A percentile compares a stretch with the other conserved stretches of the same genome.
Evolutionary conservation across 2,329 filamentous ascomycete genomes (phyloP).

Genomic region (Verticillium nubilum): DNA sequence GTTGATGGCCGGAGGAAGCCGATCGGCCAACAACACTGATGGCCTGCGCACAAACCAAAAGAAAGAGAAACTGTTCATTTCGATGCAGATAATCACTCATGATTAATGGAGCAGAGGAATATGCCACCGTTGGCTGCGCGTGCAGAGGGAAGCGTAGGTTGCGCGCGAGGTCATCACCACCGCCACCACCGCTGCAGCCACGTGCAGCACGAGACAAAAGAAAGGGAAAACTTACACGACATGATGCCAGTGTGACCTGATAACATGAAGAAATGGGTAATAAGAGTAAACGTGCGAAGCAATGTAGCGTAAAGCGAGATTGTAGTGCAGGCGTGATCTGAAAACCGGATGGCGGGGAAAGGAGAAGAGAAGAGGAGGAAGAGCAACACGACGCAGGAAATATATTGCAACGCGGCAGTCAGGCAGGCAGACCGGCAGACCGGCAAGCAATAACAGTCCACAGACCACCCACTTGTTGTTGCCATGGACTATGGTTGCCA

Average conservation of each 20-base stretch:
- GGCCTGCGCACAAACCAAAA: too few species aligned
- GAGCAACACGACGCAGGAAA: neutral
- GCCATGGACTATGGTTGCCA: neutral
- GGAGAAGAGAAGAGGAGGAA: neutral
- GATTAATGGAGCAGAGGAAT: neutral
- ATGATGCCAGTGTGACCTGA: neutral
- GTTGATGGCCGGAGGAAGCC: too few species aligned
- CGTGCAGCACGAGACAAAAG: neutral
- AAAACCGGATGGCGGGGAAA: neutral
- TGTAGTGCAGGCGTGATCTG: neutral
- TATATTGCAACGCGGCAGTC: neutral
- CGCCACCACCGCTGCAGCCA: neutral
- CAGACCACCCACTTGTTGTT: neutral
- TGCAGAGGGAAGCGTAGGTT: neutral
- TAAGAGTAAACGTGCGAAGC: neutral
- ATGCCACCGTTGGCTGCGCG: neutral
- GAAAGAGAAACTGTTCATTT: too few species aligned
- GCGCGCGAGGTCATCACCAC: neutral
- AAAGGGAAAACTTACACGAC: neutral
- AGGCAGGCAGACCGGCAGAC: too few species aligned
- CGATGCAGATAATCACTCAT: neutral
- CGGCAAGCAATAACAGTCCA: too few species aligned
- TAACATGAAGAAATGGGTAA: neutral
- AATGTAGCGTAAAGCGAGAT: neutral
- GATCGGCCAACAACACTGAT: too few species aligned